phyloP scores from a whole-genome alignment of 768 basidiomycete species.

The Favolaschia claudopus region DNA sequence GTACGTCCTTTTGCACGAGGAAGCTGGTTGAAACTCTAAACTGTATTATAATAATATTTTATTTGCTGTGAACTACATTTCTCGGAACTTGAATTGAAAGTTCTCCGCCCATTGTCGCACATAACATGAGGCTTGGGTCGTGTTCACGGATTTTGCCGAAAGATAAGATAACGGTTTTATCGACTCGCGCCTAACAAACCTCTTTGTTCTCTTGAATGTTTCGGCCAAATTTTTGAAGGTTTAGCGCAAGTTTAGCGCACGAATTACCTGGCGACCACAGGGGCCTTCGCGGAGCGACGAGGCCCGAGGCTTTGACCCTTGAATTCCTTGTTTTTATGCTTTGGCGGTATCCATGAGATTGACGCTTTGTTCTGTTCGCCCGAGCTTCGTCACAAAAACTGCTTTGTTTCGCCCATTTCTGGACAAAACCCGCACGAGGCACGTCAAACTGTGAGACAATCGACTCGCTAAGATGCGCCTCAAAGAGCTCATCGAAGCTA shows the following conservation, averaged over 20 bases:
- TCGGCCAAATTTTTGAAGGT: too few species aligned
- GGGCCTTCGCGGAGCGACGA: constrained; percentile 1
- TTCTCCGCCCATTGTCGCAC: constrained; percentile 2
- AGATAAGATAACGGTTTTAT: constrained; percentile 2
- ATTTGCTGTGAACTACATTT: constrained; percentile 3
- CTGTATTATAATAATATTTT: constrained; percentile 3
- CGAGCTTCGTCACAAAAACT: not conserved
- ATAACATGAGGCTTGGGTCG: constrained; percentile 4
- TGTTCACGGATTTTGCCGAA: constrained; percentile 5
- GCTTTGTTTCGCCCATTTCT: constrained; percentile 15
- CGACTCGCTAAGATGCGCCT: constrained; percentile 10
- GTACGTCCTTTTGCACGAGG: constrained; percentile 88
- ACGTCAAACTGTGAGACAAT: constrained; percentile 14
- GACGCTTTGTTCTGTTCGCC: constrained; percentile 12
- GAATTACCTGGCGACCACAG: too few species aligned
- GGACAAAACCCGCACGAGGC: constrained; percentile 10
- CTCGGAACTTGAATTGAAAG: not conserved
- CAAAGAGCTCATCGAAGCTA: constrained; percentile 8
- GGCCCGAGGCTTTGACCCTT: constrained; percentile 9
- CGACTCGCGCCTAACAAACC: not conserved
- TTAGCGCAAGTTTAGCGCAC: too few species aligned
- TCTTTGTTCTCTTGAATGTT: constrained; percentile 27
- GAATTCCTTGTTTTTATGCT: constrained; percentile 1
- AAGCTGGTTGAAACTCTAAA: constrained; percentile 50
- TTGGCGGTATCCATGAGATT: constrained; percentile 7